Base-by-base conservation (phyloP, 768 basidiomycete genomes). In the Termitomyces sp. region DNA sequence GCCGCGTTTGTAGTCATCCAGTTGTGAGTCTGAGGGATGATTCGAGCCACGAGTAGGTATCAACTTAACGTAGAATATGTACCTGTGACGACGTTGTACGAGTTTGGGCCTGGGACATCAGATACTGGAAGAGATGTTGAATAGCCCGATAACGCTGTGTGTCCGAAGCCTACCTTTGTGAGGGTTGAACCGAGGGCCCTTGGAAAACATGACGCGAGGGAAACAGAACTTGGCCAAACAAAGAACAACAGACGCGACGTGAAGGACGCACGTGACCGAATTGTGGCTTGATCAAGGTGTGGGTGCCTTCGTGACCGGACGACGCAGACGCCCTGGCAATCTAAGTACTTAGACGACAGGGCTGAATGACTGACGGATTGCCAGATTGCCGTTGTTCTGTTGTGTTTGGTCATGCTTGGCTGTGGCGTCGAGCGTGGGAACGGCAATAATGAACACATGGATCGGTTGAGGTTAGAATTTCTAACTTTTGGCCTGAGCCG, bases 1-100 rank as follows among this genome's bases (percentile, higher is more conserved):
- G 1, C 85, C 83, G 25, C 79, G 79, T 68, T 86, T 86, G 68
- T 86, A 82, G 15, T 75, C 69, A 34, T 85, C 83, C 29, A 77
- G 73, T 25, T 76, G 74, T 0, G 81, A 77, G 12, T 81, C 81
- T 81, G 59, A 10, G 40, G 12, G 31, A 29, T 12, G 31, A 47
- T 46, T 46, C n/a, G 20, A 32, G 48, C 17, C 17, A 8, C 5
- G 4, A 4, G 31, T 49, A 31, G 31, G 7, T 15, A 32, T 32
- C 48, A 8, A 31, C 15, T 32, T 31, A 8, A 31, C 15, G 15
- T 15, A 50, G 32, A n/a, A 32, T 8, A 20, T 29, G 56, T 54
- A 80, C 82, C 79, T 70, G 78, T 74, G 5, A 66, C 66, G 31
- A 77, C 62, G 60, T 77, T 76, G 70, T 86, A 83, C 6, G 79